Conservation (phyloP, 108 stramenopile species). For the Asterionellopsis glacialis region DNA sequence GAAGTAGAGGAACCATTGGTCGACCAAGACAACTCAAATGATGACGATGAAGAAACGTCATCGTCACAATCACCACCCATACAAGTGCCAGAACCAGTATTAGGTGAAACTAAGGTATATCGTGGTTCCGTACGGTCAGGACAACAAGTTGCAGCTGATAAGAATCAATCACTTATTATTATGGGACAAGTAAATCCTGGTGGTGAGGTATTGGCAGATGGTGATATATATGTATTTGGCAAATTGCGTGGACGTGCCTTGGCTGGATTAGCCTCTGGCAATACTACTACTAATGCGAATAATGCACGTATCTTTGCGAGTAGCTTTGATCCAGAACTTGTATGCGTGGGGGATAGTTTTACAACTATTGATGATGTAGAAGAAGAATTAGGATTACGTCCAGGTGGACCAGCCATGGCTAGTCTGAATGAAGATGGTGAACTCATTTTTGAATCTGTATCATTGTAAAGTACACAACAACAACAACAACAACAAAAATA, state of each 20-base stretch:
- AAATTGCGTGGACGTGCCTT: conserved; percentile 28
- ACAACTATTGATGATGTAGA: conserved; percentile 26
- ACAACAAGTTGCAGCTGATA: conserved; percentile 24
- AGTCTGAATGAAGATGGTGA: conserved; percentile 21
- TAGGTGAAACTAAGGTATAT: conserved; percentile 22
- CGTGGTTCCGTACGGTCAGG: conserved; percentile 31
- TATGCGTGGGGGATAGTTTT: conserved; percentile 33
- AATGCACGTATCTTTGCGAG: conserved; percentile 20
- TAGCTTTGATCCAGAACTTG: conserved; percentile 36
- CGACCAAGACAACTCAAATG: too few species aligned
- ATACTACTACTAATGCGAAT: neutral
- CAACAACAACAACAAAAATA: too few species aligned
- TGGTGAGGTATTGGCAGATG: conserved; percentile 33
- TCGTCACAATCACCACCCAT: neutral
- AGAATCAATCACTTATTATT: conserved; percentile 26
- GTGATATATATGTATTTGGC: conserved; percentile 32
- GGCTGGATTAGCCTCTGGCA: conserved; percentile 18
- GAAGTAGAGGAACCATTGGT: neutral
- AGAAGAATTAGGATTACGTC: conserved; percentile 12
- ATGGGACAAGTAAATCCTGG: conserved; percentile 31
- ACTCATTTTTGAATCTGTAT: conserved; percentile 17
- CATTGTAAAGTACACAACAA: neutral
- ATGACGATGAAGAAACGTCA: too few species aligned
- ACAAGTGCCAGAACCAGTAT: too few species aligned
- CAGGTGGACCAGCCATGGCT: conserved; percentile 26